phyloP scores from a whole-genome alignment of 306 rosid genomes.

The Rosa multiflora region DNA sequence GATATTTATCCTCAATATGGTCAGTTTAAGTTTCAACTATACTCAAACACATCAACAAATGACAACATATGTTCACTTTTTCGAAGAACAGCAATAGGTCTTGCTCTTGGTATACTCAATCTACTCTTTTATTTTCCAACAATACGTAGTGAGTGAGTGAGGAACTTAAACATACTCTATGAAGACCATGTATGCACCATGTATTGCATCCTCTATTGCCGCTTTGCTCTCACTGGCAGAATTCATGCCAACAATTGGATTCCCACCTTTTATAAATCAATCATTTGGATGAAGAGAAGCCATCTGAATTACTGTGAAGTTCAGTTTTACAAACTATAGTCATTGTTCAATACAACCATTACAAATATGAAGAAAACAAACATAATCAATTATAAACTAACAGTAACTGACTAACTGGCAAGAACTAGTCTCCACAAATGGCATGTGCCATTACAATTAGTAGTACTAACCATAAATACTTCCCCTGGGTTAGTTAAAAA shows the following conservation, averaged over 20 bases:
- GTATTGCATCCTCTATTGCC: conserved; percentile 69
- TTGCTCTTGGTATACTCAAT: background rate
- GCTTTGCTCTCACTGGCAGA: conserved; percentile 89
- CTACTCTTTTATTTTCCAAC: too few species aligned
- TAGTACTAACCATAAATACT: background rate
- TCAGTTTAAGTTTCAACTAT: background rate
- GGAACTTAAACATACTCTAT: conserved; percentile 63
- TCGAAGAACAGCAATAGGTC: background rate
- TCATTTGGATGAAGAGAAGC: background rate
- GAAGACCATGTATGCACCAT: conserved; percentile 90
- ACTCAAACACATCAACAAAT: background rate
- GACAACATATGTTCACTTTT: too few species aligned
- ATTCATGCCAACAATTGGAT: conserved; percentile 93
- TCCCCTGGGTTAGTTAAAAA: background rate
- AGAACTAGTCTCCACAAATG: background rate
- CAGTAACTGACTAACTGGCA: background rate
- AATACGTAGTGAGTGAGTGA: background rate
- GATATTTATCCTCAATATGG: background rate
- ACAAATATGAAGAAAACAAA: background rate
- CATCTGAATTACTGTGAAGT: background rate
- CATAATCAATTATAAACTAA: background rate
- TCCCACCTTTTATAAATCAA: conserved; percentile 2
- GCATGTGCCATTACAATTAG: background rate
- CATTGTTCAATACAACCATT: background rate
- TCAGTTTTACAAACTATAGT: background rate